Base-by-base conservation (phyloP, 441 rosid species). In the Erodium trifolium region DNA sequence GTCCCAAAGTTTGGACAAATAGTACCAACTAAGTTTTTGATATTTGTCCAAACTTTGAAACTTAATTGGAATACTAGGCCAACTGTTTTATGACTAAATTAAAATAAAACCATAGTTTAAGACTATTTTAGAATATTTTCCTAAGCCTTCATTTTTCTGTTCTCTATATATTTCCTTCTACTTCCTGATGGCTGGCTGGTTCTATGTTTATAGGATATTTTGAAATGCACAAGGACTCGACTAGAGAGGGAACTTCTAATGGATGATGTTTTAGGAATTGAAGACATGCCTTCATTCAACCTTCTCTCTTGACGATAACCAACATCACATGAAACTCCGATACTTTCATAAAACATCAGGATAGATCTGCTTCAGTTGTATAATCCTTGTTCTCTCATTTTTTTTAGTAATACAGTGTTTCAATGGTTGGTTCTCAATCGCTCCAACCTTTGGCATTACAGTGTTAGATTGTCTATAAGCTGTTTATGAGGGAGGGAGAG, bases 171-270 rank as follows among this genome's bases (percentile, higher is more conserved):
- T n/a, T n/a, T n/a, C n/a, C n/a, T n/a, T n/a, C n/a, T n/a, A n/a
- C n/a, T n/a, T n/a, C n/a, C n/a, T n/a, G n/a, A n/a, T 23, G 27
- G 27, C 27, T 23, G 5, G 2, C 3, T 49, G 18, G 13, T 49
- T 49, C 57, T 49, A 13, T 49, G 19, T 51, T 51, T 13, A 23
- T 57, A 75, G 78, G 78, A 70, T 47, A 59, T 75, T 57, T 49
- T 75, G 73, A 75, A 62, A 51, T 70, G 71, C 9, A 75, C 78
- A 3, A 66, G 78, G 49, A 64, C 63, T 16, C 78, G 67, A 67
- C 67, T 75, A 17, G 78, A 75, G 71, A 63, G 78, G 63, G 78
- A 75, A 49, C 78, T 75, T 62, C 65, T 75, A 47, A 60, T 70
- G 71, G 71, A 75, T 0, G 78, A 60, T 14, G 73, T 70, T 18